Conservation (phyloP, 2,329 filamentous ascomycete species). For the Graphium sp. region DNA sequence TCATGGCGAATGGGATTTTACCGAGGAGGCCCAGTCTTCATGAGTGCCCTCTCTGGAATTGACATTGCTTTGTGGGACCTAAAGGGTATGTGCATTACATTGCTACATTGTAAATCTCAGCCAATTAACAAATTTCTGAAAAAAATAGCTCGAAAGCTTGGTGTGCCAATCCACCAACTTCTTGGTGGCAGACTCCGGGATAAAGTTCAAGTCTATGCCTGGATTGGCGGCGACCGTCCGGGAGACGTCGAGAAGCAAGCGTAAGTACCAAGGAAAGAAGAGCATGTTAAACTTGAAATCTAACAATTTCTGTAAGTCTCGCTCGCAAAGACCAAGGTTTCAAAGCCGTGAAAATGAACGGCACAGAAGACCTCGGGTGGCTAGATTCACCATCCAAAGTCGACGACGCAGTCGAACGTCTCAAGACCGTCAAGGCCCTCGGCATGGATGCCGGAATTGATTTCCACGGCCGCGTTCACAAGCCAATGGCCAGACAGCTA, state of each 20-base stretch:
- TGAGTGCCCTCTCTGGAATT: constrained; percentile 61
- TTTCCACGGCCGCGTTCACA: constrained; percentile 63
- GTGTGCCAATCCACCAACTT: constrained; percentile 56
- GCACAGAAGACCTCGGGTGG: constrained; percentile 60
- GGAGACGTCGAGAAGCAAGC: constrained; percentile 46
- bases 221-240: constrained; percentile 63
- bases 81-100: constrained; percentile 27
- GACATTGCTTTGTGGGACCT: constrained; percentile 72
- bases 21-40: constrained; percentile 62
- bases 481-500: constrained; percentile 68
- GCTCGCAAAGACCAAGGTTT: constrained; percentile 44
- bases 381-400: constrained; percentile 53
- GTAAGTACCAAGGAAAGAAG: constrained; percentile 15
- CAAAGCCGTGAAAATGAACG: constrained; percentile 62
- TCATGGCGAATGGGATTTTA: constrained; percentile 60
- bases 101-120: background rate
- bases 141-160: constrained; percentile 25
- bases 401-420: constrained; percentile 44
- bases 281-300: no score
- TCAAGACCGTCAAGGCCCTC: constrained; percentile 50
- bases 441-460: constrained; percentile 62
- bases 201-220: constrained; percentile 57
- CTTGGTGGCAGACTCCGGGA: constrained; percentile 59
- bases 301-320: constrained; percentile 20
- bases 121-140: background rate